phyloP scores from a whole-genome alignment of 208 protist species.

The Wallacemonas sp. region DNA sequence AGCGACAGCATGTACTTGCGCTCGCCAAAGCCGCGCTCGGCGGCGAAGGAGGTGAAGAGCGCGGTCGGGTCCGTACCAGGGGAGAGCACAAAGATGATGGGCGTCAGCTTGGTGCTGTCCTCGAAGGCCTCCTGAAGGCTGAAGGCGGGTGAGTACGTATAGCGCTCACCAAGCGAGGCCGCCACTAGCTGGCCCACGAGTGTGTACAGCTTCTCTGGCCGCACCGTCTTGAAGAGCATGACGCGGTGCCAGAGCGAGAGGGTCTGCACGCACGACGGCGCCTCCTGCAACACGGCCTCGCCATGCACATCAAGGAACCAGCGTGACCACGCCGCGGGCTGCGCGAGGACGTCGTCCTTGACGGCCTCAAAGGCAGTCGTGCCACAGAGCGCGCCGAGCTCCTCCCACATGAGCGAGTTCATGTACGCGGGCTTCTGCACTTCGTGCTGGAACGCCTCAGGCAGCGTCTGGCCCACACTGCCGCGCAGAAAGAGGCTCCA shows the following conservation, averaged over 20 bases:
- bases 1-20: conserved; percentile 91
- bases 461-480: conserved; percentile 48
- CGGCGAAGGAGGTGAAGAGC: conserved; percentile 91
- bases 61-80: conserved; percentile 92
- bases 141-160: conserved; percentile 83
- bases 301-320: conserved; percentile 88
- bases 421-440: conserved; percentile 81
- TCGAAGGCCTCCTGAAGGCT: conserved; percentile 82
- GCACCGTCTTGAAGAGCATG: conserved; percentile 82
- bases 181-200: conserved; percentile 62
- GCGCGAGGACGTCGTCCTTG: conserved; percentile 62
- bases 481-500: conserved; percentile 89
- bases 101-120: conserved; percentile 87
- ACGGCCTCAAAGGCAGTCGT: conserved; percentile 84
- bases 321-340: conserved; percentile 57
- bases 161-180: conserved; percentile 75
- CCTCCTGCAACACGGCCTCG: conserved; percentile 54
- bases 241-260: conserved; percentile 83
- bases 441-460: conserved; percentile 26
- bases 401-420: conserved; percentile 88
- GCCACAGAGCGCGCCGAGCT: conserved; percentile 87
- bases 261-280: conserved; percentile 31
- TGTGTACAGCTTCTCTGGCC: conserved; percentile 84
- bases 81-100: conserved; percentile 95
- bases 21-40: conserved; percentile 82